These are phyloP conservation scores for Metschnikowia orientalis DNA, from an alignment of 805 yeast genomes.

Conservation along the genomic window DNA sequence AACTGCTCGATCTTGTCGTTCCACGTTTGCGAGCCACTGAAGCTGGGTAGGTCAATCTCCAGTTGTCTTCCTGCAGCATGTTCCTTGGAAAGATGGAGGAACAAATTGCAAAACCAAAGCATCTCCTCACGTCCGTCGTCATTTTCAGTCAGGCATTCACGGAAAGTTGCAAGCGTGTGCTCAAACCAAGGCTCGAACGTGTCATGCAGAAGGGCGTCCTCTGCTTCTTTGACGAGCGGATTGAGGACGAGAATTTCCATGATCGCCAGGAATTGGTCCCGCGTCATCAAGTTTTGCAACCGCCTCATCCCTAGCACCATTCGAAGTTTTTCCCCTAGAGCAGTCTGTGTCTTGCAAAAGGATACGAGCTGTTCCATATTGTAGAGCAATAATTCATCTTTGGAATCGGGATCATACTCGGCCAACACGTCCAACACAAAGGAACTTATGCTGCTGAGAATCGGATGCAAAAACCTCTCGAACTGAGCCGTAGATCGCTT, in stretches of 20 bases:
- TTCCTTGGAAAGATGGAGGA: slow-evolving; percentile 1
- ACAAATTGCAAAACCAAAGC: slow-evolving; percentile 13
- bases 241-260: slow-evolving; percentile 36
- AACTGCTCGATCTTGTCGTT: background rate
- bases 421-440: slow-evolving; percentile 1
- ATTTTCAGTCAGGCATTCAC: background rate
- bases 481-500: no score
- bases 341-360: background rate
- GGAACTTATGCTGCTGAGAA: slow-evolving; percentile 1
- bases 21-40: background rate
- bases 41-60: slow-evolving; percentile 4
- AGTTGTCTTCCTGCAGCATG: background rate
- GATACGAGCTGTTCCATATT: background rate
- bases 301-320: slow-evolving; percentile 1
- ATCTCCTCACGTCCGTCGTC: slow-evolving; percentile 2
- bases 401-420: background rate
- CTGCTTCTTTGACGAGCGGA: slow-evolving; percentile 17
- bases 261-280: slow-evolving; percentile 16
- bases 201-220: background rate
- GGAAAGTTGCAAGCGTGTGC: slow-evolving; percentile 21
- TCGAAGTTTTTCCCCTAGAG: slow-evolving; percentile 1
- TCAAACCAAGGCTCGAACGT: slow-evolving; percentile 20
- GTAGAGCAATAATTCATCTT: background rate
- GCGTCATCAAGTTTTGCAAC: slow-evolving; percentile 3
- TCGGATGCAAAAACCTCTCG: background rate